phyloP scores from a whole-genome alignment of 2,329 filamentous ascomycete species.

The Cordyceps javanica region DNA sequence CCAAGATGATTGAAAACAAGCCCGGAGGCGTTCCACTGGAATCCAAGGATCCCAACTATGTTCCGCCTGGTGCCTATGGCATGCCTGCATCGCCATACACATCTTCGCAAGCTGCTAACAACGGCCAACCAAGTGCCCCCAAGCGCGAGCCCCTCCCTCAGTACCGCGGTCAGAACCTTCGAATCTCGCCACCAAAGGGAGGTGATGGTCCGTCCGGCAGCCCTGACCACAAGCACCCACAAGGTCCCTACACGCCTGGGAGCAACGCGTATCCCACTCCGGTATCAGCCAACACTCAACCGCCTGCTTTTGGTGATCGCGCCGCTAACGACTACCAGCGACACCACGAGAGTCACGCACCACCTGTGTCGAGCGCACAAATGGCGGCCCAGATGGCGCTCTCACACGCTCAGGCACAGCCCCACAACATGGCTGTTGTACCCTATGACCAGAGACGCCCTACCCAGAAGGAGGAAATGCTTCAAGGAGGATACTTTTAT shows the following conservation, averaged over 20 bases:
- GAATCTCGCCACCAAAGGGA: conserved; percentile 58
- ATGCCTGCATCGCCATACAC: conserved; percentile 35
- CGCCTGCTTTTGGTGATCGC: conserved; percentile 40
- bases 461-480: conserved; percentile 87
- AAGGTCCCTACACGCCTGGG: conserved; percentile 44
- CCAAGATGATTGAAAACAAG: conserved; percentile 67
- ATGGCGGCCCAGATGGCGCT: conserved; percentile 54
- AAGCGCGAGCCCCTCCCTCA: conserved; percentile 53
- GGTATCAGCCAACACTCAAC: conserved; percentile 49
- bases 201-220: conserved; percentile 40
- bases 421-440: conserved; percentile 26
- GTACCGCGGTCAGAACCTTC: conserved; percentile 55
- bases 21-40: conserved; percentile 68
- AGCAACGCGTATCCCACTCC: conserved; percentile 56
- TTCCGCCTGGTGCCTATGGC: conserved; percentile 55
- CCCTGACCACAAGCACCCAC: conserved; percentile 57
- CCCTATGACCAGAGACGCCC: conserved; percentile 34
- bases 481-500: conserved; percentile 70
- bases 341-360: conserved; percentile 40
- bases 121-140: conserved; percentile 23
- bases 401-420: conserved; percentile 33
- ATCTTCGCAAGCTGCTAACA: conserved; percentile 34
- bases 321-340: conserved; percentile 54
- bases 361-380: conserved; percentile 39
- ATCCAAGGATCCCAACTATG: conserved; percentile 68